phyloP scores from a whole-genome alignment of 306 rosid species.

The Vigna angularis region DNA sequence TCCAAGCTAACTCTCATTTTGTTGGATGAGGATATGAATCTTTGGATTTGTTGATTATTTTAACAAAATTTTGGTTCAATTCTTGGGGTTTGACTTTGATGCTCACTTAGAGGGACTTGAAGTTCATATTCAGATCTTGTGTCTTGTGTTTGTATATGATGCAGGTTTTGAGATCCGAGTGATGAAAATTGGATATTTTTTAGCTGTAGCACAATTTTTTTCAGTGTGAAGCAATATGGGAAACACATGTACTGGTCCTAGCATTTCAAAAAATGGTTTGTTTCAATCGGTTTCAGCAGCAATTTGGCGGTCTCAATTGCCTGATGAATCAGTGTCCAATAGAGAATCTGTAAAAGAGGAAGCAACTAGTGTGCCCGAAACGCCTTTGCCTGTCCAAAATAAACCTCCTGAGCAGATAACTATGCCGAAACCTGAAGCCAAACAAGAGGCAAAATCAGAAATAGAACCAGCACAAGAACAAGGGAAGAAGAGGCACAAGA shows the following conservation, averaged over 20 bases:
- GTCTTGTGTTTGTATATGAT: slow-evolving; percentile 47
- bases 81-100: slow-evolving; percentile 66
- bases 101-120: slow-evolving; percentile 34
- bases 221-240: slow-evolving; percentile 69
- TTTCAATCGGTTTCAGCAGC: slow-evolving; percentile 93
- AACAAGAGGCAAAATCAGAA: slow-evolving; percentile 33
- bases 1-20: slow-evolving; percentile 8
- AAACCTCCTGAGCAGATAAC: slow-evolving; percentile 90
- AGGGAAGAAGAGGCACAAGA: slow-evolving; percentile 54
- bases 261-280: slow-evolving; percentile 79
- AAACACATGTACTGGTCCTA: slow-evolving; percentile 95
- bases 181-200: slow-evolving; percentile 45
- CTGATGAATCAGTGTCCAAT: slow-evolving; percentile 70
- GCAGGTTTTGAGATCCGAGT: slow-evolving; percentile 53
- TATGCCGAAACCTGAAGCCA: slow-evolving; percentile 65
- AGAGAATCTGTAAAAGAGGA: slow-evolving; percentile 58
- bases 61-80: slow-evolving; percentile 7
- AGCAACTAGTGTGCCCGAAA: slow-evolving; percentile 57
- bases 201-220: slow-evolving; percentile 26
- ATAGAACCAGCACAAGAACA: slow-evolving; percentile 34
- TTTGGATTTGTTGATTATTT: slow-evolving; percentile 39
- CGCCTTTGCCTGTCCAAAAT: slow-evolving; percentile 75
- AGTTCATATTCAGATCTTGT: slow-evolving; percentile 62
- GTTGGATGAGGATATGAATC: slow-evolving; percentile 36
- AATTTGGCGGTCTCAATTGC: slow-evolving; percentile 76